Evolutionary conservation across 352 stramenopile genomes (phyloP), one percentile per base, ranked within the genome.

Genomic region (Aphanomyces cochlioides): DNA sequence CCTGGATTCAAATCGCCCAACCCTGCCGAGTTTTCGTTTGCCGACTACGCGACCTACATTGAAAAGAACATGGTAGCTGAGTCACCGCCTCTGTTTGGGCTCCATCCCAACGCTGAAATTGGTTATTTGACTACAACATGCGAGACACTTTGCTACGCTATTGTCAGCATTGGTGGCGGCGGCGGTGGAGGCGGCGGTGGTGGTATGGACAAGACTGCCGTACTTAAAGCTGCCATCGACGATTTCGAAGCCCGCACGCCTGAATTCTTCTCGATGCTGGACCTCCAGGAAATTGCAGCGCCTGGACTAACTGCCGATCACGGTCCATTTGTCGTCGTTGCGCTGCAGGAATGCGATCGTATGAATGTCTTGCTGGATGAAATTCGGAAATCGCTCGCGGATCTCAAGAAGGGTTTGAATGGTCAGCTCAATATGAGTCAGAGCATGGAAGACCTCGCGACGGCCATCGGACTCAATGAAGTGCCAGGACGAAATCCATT

Each of bases 31-130:
- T 86, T 96, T 50, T 75, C 87, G 45, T 97, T 96, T 37, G 76
- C 75, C 21, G 85, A 90, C 37, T 95, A 93, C 64, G 87, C 84
- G 17, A 92, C 87, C 67, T 98, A 98, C 80, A 96, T 98, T 47
- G 87, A 98, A 56, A 96, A 95, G 76, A 82, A 97, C 72, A 92
- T 98, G 80, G 93, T 97, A 21, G 72, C 84, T 0, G 95, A 98
- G 74, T 89, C 85, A 6, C 95, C 95, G 2, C 89, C 88, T 36
- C 84, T 97, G 56, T 98, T 98, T 66, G 93, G 95, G 0, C 78
- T 98, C 47, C 93, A 98, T 70, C 92, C 91, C 37, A 98, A 98
- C 72, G 93, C 94, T 38, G 95, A 98, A 78, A 98, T 98, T 61
- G 90, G 90, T 21, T 98, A 98, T 67, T 79, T 98, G 56, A 98